phyloP scores from a whole-genome alignment of 139 green algal genomes.

The Gonium pectorale region DNA sequence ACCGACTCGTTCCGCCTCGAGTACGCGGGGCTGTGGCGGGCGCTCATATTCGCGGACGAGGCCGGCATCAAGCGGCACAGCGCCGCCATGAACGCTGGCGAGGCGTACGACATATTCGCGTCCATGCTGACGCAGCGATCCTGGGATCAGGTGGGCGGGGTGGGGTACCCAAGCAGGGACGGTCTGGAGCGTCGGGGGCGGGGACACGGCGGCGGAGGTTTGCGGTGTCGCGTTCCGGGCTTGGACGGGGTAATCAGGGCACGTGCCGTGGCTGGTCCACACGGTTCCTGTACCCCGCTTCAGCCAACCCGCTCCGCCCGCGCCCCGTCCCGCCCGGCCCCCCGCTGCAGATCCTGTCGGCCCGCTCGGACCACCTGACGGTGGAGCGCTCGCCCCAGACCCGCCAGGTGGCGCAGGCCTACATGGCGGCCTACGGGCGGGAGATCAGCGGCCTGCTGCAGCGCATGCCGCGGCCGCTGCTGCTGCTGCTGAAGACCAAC shows the following conservation, averaged over 20 bases:
- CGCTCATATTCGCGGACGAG: slow-evolving; percentile 87
- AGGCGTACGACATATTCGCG: slow-evolving; percentile 83
- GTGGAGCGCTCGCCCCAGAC: slow-evolving; percentile 57
- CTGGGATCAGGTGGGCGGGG: slow-evolving; percentile 88
- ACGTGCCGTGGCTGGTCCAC: too few species aligned
- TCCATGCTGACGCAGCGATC: slow-evolving; percentile 89
- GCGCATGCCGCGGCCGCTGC: slow-evolving; percentile 84
- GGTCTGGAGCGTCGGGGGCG: background rate
- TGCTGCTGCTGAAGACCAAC: slow-evolving; percentile 97
- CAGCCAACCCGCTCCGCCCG: background rate
- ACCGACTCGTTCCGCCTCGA: slow-evolving; percentile 73
- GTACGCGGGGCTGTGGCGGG: slow-evolving; percentile 85
- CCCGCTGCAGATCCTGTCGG: slow-evolving; percentile 44
- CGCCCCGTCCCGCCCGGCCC: background rate
- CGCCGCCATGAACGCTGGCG: slow-evolving; percentile 86
- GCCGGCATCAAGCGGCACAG: slow-evolving; percentile 76
- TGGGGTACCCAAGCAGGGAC: too few species aligned
- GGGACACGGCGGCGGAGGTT: too few species aligned
- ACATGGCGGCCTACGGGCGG: slow-evolving; percentile 74
- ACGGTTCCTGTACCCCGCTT: background rate
- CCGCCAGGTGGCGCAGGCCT: slow-evolving; percentile 64
- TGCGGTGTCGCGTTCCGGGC: too few species aligned
- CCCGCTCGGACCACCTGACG: slow-evolving; percentile 67
- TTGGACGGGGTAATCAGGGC: too few species aligned
- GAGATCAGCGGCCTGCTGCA: slow-evolving; percentile 86